These are phyloP conservation scores for Spizellomyces sp. DNA, from an alignment of 192 early-diverging fungal species.

Conservation along the genomic window DNA sequence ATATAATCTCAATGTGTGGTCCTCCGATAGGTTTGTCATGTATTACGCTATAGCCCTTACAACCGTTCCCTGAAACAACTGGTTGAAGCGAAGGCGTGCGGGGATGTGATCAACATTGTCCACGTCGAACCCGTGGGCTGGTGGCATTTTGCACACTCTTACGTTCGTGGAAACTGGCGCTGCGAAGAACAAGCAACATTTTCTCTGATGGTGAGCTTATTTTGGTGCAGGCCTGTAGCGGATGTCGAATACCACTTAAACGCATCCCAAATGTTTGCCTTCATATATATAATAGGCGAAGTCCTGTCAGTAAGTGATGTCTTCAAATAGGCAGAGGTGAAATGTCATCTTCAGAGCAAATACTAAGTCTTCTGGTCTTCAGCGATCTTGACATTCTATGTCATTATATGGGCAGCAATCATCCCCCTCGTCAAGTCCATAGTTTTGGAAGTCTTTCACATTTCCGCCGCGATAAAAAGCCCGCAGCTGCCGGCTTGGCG, in stretches of 20 bases:
- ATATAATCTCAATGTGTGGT: constrained; percentile 7
- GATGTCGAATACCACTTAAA: no score
- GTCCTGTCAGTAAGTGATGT: constrained; percentile 33
- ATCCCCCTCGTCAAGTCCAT: constrained; percentile 43
- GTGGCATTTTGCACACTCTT: constrained; percentile 70
- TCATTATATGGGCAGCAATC: constrained; percentile 37
- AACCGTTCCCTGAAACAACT: constrained; percentile 58
- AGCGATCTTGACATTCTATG: constrained; percentile 61
- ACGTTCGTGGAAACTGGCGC: constrained; percentile 68
- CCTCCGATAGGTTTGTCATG: constrained; percentile 42
- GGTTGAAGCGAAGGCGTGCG: constrained; percentile 53
- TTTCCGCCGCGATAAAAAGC: constrained; percentile 59
- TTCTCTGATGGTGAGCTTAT: constrained; percentile 48
- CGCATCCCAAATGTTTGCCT: no score
- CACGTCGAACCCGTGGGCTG: constrained; percentile 70
- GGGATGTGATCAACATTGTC: constrained; percentile 63
- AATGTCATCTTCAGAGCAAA: neutral
- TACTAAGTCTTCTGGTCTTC: constrained; percentile 22
- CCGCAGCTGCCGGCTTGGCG: constrained; percentile 56
- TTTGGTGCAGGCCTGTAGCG: no score
- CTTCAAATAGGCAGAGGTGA: neutral
- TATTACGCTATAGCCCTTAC: constrained; percentile 63
- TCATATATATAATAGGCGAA: constrained; percentile 36
- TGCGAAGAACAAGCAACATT: constrained; percentile 56
- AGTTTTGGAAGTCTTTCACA: constrained; percentile 64